A percentile compares a stretch with the other conserved stretches of the same genome.
Conservation (phyloP, 345 rosid genomes). For the Syzygium oleosum region DNA sequence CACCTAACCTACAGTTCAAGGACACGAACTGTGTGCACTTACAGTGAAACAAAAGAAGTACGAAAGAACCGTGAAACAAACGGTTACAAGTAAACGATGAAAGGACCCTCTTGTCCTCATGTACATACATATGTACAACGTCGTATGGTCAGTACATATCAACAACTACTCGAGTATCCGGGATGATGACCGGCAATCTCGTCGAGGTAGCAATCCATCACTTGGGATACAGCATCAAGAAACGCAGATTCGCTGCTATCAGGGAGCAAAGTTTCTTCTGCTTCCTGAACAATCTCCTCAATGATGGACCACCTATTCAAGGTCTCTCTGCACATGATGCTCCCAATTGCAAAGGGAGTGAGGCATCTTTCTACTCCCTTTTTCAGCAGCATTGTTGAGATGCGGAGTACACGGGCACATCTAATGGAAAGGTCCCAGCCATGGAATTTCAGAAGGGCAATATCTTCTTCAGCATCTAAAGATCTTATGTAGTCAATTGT, state of each 20-base stretch:
- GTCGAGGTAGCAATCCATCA: constrained; percentile 27
- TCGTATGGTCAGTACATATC: background rate
- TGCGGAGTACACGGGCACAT: constrained; percentile 20
- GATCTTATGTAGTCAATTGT: constrained; percentile 26
- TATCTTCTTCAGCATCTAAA: constrained; percentile 37
- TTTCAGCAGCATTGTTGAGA: constrained; percentile 39
- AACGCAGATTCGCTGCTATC: constrained; percentile 21
- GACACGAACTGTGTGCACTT: background rate
- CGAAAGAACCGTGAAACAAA: background rate
- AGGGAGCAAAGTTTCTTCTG: constrained; percentile 24
- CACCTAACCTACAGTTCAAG: background rate
- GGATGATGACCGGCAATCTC: background rate
- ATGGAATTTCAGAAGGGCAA: constrained; percentile 21
- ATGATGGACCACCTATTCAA: constrained; percentile 21
- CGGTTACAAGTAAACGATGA: background rate
- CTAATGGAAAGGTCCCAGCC: constrained; percentile 25
- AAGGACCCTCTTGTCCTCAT: background rate
- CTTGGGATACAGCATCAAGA: constrained; percentile 22
- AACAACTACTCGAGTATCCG: background rate
- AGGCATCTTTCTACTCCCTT: constrained; percentile 33
- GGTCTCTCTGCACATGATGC: constrained; percentile 34
- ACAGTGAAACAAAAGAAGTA: background rate
- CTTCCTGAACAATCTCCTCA: constrained; percentile 29
- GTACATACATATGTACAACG: background rate
- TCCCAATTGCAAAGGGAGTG: constrained; percentile 27